Evolutionary conservation across 1,284 basidiomycete species (phyloP).

Genomic region (Erythrobasidium hasegawianum): DNA sequence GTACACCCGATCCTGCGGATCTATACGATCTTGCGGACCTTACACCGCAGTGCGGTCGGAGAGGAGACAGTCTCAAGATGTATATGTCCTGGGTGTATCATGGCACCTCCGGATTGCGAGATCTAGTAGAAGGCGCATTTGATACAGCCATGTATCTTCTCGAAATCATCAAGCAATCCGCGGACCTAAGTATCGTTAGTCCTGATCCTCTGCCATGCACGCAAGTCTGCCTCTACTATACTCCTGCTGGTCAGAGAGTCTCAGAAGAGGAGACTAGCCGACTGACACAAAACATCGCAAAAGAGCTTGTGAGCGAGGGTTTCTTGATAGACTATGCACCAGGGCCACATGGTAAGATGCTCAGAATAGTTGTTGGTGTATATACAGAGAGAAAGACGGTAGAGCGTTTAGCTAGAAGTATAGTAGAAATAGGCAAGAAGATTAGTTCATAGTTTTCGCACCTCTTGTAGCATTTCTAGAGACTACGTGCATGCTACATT

Average conservation of each 20-base stretch:
- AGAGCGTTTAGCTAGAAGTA: not conserved
- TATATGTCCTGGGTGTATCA: slow-evolving; percentile 51
- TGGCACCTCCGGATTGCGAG: slow-evolving; percentile 46
- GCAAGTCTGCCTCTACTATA: slow-evolving; percentile 44
- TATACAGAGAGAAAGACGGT: slow-evolving; percentile 4
- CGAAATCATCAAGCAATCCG: slow-evolving; percentile 33
- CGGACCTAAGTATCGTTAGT: slow-evolving; percentile 37
- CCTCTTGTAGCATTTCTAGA: too few relatives aligned
- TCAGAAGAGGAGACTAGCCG: slow-evolving; percentile 9
- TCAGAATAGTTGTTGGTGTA: slow-evolving; percentile 5
- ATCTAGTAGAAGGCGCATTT: slow-evolving; percentile 46
- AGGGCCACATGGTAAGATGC: slow-evolving; percentile 34
- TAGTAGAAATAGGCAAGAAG: not conserved
- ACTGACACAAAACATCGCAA: slow-evolving; percentile 38
- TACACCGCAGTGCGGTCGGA: slow-evolving; percentile 49
- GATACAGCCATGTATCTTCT: slow-evolving; percentile 38
- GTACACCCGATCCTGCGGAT: slow-evolving; percentile 36
- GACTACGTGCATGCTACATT: too few relatives aligned
- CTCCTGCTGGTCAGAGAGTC: slow-evolving; percentile 17
- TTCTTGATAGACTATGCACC: slow-evolving; percentile 46
- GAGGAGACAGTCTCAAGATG: slow-evolving; percentile 51
- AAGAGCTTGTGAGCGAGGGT: slow-evolving; percentile 36
- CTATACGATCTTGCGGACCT: slow-evolving; percentile 45
- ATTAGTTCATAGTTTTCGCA: too few relatives aligned
- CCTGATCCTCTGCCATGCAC: slow-evolving; percentile 33